These are phyloP conservation scores for Colletotrichum liriopes DNA, from an alignment of 2,329 filamentous ascomycete genomes.

Conservation along the genomic window DNA sequence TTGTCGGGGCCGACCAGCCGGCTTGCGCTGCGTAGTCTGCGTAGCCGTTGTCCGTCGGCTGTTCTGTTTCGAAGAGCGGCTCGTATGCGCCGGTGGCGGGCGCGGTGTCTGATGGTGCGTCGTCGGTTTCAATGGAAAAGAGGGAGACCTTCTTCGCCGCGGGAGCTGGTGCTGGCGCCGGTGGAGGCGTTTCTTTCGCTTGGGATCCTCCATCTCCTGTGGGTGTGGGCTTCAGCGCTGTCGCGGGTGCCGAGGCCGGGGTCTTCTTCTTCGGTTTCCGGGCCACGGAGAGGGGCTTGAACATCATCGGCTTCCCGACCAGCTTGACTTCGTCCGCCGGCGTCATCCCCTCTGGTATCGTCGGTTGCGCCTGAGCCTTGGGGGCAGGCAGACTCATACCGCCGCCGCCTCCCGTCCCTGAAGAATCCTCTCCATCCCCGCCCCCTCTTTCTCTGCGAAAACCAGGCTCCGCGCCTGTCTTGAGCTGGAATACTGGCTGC, in stretches of 20 bases:
- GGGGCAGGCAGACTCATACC: conserved; percentile 58
- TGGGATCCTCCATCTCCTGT: conserved; percentile 5
- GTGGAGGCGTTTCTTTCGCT: conserved; percentile 25
- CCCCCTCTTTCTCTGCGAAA: conserved; percentile 82
- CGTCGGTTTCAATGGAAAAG: conserved; percentile 73
- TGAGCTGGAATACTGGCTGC: conserved; percentile 71
- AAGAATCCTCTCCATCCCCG: conserved; percentile 46
- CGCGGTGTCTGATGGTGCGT: conserved; percentile 43
- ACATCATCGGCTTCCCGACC: conserved; percentile 86
- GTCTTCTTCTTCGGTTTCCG: conserved; percentile 81
- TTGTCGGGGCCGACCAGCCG: conserved; percentile 50
- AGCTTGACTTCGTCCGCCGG: conserved; percentile 77
- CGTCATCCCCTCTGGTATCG: conserved; percentile 70
- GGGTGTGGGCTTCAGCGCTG: conserved; percentile 37
- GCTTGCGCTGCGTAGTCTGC: conserved; percentile 55
- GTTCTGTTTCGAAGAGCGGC: conserved; percentile 63
- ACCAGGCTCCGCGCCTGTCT: conserved; percentile 86
- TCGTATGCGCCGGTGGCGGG: conserved; percentile 60
- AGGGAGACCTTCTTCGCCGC: conserved; percentile 74
- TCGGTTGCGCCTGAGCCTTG: conserved; percentile 59
- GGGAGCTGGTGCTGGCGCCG: conserved; percentile 46
- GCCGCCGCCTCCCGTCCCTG: conserved; percentile 45
- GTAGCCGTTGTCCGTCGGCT: conserved; percentile 46
- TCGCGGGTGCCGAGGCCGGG: conserved; percentile 41
- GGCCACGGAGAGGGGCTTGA: conserved; percentile 89